These are phyloP conservation scores for Populus hybrid DNA, from an alignment of 441 rosid genomes.

Conservation along the genomic window DNA sequence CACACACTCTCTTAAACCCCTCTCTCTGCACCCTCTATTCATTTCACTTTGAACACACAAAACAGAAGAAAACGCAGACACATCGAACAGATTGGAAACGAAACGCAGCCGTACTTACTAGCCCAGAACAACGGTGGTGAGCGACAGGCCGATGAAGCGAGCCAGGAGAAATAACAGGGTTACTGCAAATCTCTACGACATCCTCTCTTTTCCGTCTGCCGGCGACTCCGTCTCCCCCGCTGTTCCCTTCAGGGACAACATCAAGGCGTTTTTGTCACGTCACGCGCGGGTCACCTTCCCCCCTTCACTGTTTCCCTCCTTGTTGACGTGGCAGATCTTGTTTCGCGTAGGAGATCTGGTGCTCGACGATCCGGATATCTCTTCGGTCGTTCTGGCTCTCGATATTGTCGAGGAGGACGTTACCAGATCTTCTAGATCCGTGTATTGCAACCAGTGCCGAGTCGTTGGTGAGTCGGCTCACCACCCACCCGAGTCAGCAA, in stretches of 20 bases:
- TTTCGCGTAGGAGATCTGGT: constrained; percentile 47
- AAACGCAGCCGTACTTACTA: too few species aligned
- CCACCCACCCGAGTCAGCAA: background rate
- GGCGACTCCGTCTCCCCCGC: constrained; percentile 4
- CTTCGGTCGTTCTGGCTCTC: constrained; percentile 34
- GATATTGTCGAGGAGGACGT: constrained; percentile 72
- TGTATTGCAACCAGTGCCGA: constrained; percentile 72
- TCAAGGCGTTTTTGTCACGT: constrained; percentile 32
- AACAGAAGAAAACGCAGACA: too few species aligned
- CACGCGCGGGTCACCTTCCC: constrained; percentile 45
- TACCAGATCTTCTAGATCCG: constrained; percentile 58
- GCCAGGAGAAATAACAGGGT: constrained; percentile 35
- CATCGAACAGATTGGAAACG: too few species aligned
- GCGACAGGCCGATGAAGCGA: constrained; percentile 43
- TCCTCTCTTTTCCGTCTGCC: constrained; percentile 33
- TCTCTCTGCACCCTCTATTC: too few species aligned
- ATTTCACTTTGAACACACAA: too few species aligned
- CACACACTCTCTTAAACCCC: too few species aligned
- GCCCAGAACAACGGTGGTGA: constrained; percentile 5
- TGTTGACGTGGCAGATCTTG: constrained; percentile 61
- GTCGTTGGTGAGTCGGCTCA: constrained; percentile 62
- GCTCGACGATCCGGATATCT: constrained; percentile 31
- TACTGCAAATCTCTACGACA: constrained; percentile 45
- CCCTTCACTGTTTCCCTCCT: constrained; percentile 40
- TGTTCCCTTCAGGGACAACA: constrained; percentile 28